These are phyloP conservation scores for Triticum timopheevii DNA, from an alignment of 176 grass and related monocot genomes.

Conservation along the genomic window DNA sequence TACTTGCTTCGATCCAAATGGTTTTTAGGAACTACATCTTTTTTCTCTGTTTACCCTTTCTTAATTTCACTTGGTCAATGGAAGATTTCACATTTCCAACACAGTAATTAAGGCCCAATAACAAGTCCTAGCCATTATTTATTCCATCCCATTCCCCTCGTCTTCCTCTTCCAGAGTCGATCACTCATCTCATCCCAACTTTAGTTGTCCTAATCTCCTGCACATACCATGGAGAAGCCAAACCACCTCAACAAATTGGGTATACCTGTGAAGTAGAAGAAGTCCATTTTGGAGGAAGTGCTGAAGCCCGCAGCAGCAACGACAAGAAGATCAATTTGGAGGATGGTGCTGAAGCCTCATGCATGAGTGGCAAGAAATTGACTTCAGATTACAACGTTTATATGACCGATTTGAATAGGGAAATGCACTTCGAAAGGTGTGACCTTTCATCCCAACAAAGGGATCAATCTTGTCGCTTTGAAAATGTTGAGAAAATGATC, in stretches of 20 bases:
- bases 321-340: background rate
- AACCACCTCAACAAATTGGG: background rate
- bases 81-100: background rate
- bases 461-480: background rate
- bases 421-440: background rate
- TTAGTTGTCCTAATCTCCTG: background rate
- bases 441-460: background rate
- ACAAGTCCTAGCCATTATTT: background rate
- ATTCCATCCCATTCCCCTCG: background rate
- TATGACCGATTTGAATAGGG: background rate
- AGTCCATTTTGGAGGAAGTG: background rate
- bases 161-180: background rate
- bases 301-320: background rate
- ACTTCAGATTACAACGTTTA: background rate
- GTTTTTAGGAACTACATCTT: background rate
- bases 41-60: background rate
- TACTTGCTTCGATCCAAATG: background rate
- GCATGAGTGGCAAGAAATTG: background rate
- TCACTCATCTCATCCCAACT: background rate
- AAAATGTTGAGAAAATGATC: background rate
- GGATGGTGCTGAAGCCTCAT: background rate
- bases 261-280: background rate
- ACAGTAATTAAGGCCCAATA: background rate
- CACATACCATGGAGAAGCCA: background rate
- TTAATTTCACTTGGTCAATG: background rate